Conservation (phyloP, 108 stramenopile genomes). For the Cyclotella cryptica region DNA sequence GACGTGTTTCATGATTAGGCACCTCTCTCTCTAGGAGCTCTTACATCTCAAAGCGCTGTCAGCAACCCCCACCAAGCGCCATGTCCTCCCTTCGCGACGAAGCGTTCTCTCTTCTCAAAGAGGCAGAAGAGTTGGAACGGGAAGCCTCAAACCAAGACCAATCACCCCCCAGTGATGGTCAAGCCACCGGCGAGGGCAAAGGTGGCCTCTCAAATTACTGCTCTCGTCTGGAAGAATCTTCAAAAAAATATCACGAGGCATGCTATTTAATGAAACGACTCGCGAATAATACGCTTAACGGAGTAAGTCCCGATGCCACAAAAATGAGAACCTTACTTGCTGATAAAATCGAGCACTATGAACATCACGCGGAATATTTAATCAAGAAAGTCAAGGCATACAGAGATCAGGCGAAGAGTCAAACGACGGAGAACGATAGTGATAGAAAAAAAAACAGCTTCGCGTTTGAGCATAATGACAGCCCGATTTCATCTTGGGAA, state of each 20-base stretch:
- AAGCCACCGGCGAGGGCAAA: conserved; percentile 51
- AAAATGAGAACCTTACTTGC: conserved; percentile 45
- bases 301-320: not conserved
- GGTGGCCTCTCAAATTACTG: not conserved
- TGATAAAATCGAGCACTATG: conserved; percentile 62
- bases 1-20: too few relatives aligned
- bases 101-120: conserved; percentile 64
- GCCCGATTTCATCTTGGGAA: conserved; percentile 1
- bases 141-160: not conserved
- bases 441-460: not conserved
- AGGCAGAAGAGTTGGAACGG: conserved; percentile 56
- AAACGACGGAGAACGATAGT: conserved; percentile 13
- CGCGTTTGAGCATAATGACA: not conserved
- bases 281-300: conserved; percentile 10
- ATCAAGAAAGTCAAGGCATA: conserved; percentile 32
- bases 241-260: conserved; percentile 59
- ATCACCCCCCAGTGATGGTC: not conserved
- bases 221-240: conserved; percentile 1
- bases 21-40: too few relatives aligned
- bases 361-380: conserved; percentile 49
- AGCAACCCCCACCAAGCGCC: too few relatives aligned
- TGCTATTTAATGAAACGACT: conserved; percentile 64
- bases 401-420: not conserved
- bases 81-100: conserved; percentile 44
- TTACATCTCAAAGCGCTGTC: too few relatives aligned